Evolutionary conservation across 225 moss, liverwort and hornwort species (phyloP).

Genomic region (Bryoerythrophyllum caledonicum): DNA sequence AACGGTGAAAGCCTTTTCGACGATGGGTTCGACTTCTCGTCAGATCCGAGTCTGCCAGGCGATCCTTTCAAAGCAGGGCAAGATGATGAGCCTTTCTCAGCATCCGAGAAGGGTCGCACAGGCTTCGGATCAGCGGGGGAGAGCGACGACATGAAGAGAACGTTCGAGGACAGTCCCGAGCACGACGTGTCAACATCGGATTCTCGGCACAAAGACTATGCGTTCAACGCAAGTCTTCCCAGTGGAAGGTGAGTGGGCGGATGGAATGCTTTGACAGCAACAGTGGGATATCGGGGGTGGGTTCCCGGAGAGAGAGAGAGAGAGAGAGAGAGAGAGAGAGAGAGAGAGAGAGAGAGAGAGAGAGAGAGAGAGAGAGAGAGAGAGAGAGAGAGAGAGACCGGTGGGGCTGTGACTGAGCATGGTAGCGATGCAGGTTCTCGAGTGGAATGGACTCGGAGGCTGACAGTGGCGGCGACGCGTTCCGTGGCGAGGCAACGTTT

Average conservation of each 20-base stretch:
- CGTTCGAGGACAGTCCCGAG: conserved; percentile 57
- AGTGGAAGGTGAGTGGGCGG: conserved; percentile 63
- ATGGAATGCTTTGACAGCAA: background rate
- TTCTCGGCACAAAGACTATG: conserved; percentile 53
- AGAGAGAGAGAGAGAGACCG: no score
- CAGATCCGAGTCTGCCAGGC: conserved; percentile 46
- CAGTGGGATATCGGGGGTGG: background rate
- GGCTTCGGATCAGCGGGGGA: no score
- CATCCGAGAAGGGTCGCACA: conserved; percentile 33
- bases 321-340: no score
- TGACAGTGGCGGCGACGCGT: conserved; percentile 57
- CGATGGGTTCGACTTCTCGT: conserved; percentile 63
- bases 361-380: no score
- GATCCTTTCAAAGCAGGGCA: conserved; percentile 43
- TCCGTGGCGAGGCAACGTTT: conserved; percentile 67
- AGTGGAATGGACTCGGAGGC: conserved; percentile 68
- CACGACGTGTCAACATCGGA: conserved; percentile 50
- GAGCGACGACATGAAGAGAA: no score
- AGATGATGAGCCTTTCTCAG: conserved; percentile 37
- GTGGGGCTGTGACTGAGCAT: conserved; percentile 3
- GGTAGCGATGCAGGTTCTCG: conserved; percentile 58
- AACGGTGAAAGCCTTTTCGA: conserved; percentile 69
- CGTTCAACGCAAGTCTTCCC: conserved; percentile 55
- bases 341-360: no score
- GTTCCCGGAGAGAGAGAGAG: no score